Base-by-base conservation (phyloP, 2,329 filamentous ascomycete species). In the Talaromyces sp. region DNA sequence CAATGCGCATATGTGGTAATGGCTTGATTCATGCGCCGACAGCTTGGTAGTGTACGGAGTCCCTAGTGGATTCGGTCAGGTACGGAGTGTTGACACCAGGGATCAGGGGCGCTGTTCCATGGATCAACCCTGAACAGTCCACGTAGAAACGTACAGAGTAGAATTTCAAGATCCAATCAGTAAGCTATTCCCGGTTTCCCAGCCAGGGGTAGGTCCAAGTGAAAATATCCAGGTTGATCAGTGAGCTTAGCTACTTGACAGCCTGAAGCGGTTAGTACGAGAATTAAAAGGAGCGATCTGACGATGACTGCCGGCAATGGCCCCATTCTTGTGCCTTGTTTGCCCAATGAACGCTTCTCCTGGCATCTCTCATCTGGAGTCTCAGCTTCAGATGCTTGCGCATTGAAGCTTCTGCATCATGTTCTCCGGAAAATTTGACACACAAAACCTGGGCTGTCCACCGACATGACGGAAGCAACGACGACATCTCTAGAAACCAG, bases 221-320 rank as follows among this genome's bases (percentile, higher is more conserved):
- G 50, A 28, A 12, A 50, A 33, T 52, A 33, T 52, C 48, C 48
- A 48, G 44, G 11, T n/a, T 18, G 48, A 8, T 33, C 33, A 52
- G 28, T 33, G 28, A 52, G 48, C 16, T 18, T 52, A 52, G 48
- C n/a, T 33, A 54, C 35, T 54, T 18, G 21, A 33, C 50, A 35
- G n/a, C 50, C 50, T 11, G 31, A 35, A 60, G 58, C 31, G 58
- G 58, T 52, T 50, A 60, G 44, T n/a, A 40, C 56, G 14, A 28
- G 9, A 25, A 46, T 21, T 35, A 23, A 35, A 54, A 35, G 28
- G 50, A 54, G 28, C 35, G 21, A 58, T 58, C 55, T 56, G 54
- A 25, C 35, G 33, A 50, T 50, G 46, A 50, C 55, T 42, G 16
- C 39, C 14, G 55, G 57, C 28, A 44, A 59, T 59, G 42, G 21